A percentile compares a stretch with the other conserved stretches of the same genome.
phyloP scores from a whole-genome alignment of 352 stramenopile species.

The Phytophthora meadii region DNA sequence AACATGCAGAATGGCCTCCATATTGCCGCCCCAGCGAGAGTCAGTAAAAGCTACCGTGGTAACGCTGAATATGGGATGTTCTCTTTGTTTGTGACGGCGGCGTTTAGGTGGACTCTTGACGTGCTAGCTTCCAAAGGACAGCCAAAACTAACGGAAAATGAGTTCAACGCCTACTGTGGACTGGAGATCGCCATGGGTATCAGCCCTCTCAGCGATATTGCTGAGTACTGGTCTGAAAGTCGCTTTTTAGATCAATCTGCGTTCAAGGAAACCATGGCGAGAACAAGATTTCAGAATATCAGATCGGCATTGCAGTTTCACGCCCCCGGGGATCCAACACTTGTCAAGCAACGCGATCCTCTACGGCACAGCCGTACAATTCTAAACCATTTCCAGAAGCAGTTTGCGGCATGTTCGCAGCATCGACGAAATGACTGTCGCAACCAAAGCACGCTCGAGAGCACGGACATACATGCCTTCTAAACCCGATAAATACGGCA shows the following conservation, averaged over 20 bases:
- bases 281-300: conserved; percentile 3
- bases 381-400: not conserved
- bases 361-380: conserved; percentile 8
- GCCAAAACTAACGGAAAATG: too few relatives aligned
- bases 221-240: conserved; percentile 6
- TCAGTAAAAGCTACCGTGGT: not conserved
- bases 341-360: not conserved
- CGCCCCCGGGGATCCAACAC: not conserved
- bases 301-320: not conserved
- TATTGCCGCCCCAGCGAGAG: not conserved
- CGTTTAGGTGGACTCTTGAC: too few relatives aligned
- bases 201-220: conserved; percentile 1
- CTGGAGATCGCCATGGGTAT: conserved; percentile 11
- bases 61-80: conserved; percentile 2
- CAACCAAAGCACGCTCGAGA: not conserved
- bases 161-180: conserved; percentile 7
- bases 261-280: not conserved
- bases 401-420: conserved; percentile 2
- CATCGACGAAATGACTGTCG: conserved; percentile 6
- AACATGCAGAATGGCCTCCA: not conserved
- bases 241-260: not conserved
- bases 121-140: too few relatives aligned
- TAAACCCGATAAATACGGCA: conserved; percentile 8
- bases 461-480: not conserved
- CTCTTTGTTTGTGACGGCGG: too few relatives aligned